These are phyloP conservation scores for Gelatoporia subvermispora DNA, from an alignment of 768 basidiomycete genomes.

Conservation along the genomic window DNA sequence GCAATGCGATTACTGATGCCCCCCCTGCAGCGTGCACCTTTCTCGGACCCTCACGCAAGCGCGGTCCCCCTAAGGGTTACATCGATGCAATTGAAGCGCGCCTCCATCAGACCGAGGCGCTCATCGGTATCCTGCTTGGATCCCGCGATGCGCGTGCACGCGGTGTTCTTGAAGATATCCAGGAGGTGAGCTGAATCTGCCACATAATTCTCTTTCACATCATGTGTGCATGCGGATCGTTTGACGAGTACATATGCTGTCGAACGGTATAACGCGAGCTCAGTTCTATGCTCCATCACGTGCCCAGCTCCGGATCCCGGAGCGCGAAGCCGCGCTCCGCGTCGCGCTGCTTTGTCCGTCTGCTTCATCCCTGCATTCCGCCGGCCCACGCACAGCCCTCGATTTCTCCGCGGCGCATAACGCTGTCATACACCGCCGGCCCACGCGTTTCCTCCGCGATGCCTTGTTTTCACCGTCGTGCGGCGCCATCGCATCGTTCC, in stretches of 20 bases:
- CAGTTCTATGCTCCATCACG: not conserved
- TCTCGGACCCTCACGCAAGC: constrained; percentile 73
- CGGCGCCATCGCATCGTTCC: too few species aligned
- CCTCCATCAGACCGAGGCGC: constrained; percentile 85
- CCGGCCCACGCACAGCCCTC: too few species aligned
- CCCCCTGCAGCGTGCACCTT: constrained; percentile 61
- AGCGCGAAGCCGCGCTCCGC: too few species aligned
- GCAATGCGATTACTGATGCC: constrained; percentile 1
- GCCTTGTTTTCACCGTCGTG: too few species aligned
- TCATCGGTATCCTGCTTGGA: constrained; percentile 76
- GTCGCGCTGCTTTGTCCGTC: too few species aligned
- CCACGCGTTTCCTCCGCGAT: too few species aligned
- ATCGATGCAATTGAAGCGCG: constrained; percentile 92
- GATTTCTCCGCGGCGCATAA: too few species aligned
- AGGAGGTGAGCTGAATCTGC: constrained; percentile 21
- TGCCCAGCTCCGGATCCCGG: too few species aligned
- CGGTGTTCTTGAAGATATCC: constrained; percentile 34
- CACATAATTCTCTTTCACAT: not conserved
- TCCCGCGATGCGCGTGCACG: constrained; percentile 32
- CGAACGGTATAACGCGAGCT: not conserved
- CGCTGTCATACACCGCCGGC: too few species aligned
- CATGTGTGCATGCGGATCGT: not conserved
- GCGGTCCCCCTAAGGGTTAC: constrained; percentile 90
- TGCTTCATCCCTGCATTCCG: too few species aligned
- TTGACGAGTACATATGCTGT: not conserved